Conservation (phyloP, 495 filamentous ascomycete species). For the Penicillium atrosanguineum region DNA sequence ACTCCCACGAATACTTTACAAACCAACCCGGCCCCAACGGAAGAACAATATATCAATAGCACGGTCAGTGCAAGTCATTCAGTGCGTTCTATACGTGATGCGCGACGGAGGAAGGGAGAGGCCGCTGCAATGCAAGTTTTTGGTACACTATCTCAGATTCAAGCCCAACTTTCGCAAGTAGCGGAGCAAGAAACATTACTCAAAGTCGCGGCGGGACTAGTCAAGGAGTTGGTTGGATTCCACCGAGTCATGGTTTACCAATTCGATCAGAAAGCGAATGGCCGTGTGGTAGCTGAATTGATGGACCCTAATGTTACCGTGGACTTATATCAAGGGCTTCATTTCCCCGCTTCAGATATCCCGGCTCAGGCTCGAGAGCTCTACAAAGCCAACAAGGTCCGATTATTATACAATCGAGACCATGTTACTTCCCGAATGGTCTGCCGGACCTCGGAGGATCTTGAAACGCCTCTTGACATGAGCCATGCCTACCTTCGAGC, state of each 20-base stretch:
- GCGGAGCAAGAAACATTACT: constrained; percentile 55
- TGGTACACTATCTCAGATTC: constrained; percentile 68
- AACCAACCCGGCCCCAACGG: constrained; percentile 61
- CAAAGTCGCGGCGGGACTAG: constrained; percentile 35
- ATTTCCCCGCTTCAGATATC: constrained; percentile 91
- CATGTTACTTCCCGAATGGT: constrained; percentile 66
- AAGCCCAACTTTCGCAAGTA: constrained; percentile 59
- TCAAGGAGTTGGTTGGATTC: constrained; percentile 83
- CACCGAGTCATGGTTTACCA: constrained; percentile 94
- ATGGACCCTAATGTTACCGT: constrained; percentile 77
- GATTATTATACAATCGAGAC: constrained; percentile 39
- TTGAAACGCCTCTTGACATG: constrained; percentile 78
- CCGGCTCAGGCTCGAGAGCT: constrained; percentile 78
- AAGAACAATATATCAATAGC: constrained; percentile 67
- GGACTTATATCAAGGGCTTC: constrained; percentile 86
- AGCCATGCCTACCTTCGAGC: constrained; percentile 83
- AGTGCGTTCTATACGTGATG: constrained; percentile 75
- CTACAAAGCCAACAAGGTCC: constrained; percentile 60
- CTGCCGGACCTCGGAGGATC: constrained; percentile 71
- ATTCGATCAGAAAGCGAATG: constrained; percentile 81
- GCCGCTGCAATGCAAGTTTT: constrained; percentile 92
- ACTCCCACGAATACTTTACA: constrained; percentile 71
- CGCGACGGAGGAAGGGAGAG: constrained; percentile 74
- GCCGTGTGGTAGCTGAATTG: constrained; percentile 81
- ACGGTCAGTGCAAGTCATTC: constrained; percentile 74